Evolutionary conservation across 225 moss, liverwort and hornwort species (phyloP), one percentile per base, ranked within the genome.

Genomic region (Antitrichia curtipendula): DNA sequence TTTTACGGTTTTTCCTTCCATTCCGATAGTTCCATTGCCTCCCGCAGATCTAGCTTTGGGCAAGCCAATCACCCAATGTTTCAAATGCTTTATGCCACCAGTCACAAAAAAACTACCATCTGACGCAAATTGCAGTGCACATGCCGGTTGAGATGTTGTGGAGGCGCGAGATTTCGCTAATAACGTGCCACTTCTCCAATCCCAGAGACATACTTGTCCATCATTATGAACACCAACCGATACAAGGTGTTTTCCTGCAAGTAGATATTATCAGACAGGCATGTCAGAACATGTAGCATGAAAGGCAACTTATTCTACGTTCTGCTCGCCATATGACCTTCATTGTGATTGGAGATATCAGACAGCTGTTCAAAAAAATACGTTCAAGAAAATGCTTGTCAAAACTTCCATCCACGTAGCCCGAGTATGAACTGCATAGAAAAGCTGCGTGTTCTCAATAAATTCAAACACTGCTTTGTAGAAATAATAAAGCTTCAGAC

Each of bases 71-170:
- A 93, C 89, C 96, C 96, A 96, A 61, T 96, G 96, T 84, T 95
- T 96, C 40, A 96, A 66, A 92, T 96, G 96, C 77, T 95, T 96
- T 84, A 92, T 79, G 45, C 96, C 96, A 38, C 95, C 96, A 45
- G 95, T 96, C 47, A 96, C 87, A 88, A 96, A 96, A 87, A 94
- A 96, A 83, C 93, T 95, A 85, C 96, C 94, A 91, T 96, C 96
- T 81, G 96, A 93, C 32, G 96, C 94, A 93, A 96, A 96, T 78
- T 95, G 95, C 74, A 95, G 45, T 36, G 96, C 93, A 89, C 94
- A 93, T 77, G 96, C 90, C 24, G 95, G 94, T 80, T 92, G 91
- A 83, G 94, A 91, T 83, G 94, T 69, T 84, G 95, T 93, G 45
- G 96, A 94, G 78, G 94, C 91, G 20, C 95, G 94, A 86, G 95